Conservation (phyloP, 805 yeast genomes). For the Cyberlindnera mycetangii region DNA sequence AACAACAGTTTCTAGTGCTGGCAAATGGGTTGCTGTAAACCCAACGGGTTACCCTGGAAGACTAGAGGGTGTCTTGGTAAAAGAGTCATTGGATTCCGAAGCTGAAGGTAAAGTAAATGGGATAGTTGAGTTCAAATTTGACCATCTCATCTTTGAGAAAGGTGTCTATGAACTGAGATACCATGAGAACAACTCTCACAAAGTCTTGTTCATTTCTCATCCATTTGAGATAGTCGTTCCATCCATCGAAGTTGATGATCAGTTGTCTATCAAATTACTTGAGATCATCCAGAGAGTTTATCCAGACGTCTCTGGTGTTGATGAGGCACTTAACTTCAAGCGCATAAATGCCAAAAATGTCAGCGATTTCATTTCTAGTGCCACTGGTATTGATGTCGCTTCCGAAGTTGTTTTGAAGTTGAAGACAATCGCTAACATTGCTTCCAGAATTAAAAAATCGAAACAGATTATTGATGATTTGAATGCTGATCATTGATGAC, state of each 20-base stretch:
- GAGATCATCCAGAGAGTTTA: slow-evolving; percentile 21
- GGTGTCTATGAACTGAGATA: slow-evolving; percentile 76
- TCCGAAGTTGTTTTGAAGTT: slow-evolving; percentile 27
- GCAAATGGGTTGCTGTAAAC: slow-evolving; percentile 59
- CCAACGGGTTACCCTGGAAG: slow-evolving; percentile 32
- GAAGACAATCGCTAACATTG: slow-evolving; percentile 19
- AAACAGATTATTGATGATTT: slow-evolving; percentile 25
- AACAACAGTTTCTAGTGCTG: slow-evolving; percentile 59
- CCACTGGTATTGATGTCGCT: slow-evolving; percentile 36
- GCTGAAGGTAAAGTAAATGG: slow-evolving; percentile 38
- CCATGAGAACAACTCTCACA: slow-evolving; percentile 64
- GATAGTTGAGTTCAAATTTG: slow-evolving; percentile 43
- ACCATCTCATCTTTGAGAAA: slow-evolving; percentile 55
- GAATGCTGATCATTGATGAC: slow-evolving; percentile 9
- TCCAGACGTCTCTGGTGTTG: slow-evolving; percentile 16
- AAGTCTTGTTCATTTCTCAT: slow-evolving; percentile 59
- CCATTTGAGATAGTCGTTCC: slow-evolving; percentile 61
- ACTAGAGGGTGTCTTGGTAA: slow-evolving; percentile 14
- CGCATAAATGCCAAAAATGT: slow-evolving; percentile 22
- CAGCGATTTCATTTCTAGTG: slow-evolving; percentile 31
- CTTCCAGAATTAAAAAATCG: slow-evolving; percentile 24
- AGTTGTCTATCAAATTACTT: slow-evolving; percentile 32
- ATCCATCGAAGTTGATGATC: slow-evolving; percentile 33
- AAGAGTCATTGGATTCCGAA: slow-evolving; percentile 8
- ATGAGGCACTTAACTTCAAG: slow-evolving; percentile 27